A percentile compares a stretch with the other conserved stretches of the same genome.
phyloP scores from a whole-genome alignment of 2,329 filamentous ascomycete species.

The Hypoxylon sp. region DNA sequence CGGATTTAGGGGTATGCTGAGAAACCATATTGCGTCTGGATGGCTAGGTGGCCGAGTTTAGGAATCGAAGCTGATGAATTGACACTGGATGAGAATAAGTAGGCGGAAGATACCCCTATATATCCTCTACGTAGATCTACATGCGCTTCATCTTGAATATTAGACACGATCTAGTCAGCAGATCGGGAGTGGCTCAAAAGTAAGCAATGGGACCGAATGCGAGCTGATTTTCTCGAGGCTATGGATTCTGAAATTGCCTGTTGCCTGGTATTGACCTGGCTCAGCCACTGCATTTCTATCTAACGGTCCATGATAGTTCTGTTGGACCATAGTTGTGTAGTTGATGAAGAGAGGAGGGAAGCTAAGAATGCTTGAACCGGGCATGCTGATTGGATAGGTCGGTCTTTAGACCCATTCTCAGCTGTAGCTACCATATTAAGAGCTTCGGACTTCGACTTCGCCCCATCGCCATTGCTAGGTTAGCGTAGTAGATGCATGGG shows the following conservation, averaged over 20 bases:
- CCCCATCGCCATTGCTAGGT: too few species aligned
- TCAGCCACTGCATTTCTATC: slow-evolving; percentile 11
- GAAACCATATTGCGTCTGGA: slow-evolving; percentile 17
- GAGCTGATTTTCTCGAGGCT: slow-evolving; percentile 3
- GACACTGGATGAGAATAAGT: too few species aligned
- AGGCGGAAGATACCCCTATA: slow-evolving; percentile 12
- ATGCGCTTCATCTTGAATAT: neutral
- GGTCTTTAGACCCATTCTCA: slow-evolving; percentile 15
- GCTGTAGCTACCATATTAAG: neutral
- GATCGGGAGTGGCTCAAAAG: neutral
- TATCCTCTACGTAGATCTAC: neutral
- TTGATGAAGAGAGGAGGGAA: slow-evolving; percentile 11
- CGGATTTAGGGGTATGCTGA: neutral
- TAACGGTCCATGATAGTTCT: neutral
- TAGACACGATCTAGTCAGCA: neutral
- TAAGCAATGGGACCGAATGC: slow-evolving; percentile 9
- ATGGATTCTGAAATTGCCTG: slow-evolving; percentile 2
- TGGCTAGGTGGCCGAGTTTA: neutral
- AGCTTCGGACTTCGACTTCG: slow-evolving; percentile 14
- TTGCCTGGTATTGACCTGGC: neutral
- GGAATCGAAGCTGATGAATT: neutral
- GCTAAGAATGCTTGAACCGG: slow-evolving; percentile 8
- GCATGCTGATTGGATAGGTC: slow-evolving; percentile 25
- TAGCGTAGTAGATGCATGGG: neutral
- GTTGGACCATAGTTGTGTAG: too few species aligned